Percentiles rank a stretch among this genome's conserved stretches.
These are phyloP conservation scores for Aspergillus homomorphus DNA, from an alignment of 495 filamentous ascomycete species.

Conservation along the genomic window DNA sequence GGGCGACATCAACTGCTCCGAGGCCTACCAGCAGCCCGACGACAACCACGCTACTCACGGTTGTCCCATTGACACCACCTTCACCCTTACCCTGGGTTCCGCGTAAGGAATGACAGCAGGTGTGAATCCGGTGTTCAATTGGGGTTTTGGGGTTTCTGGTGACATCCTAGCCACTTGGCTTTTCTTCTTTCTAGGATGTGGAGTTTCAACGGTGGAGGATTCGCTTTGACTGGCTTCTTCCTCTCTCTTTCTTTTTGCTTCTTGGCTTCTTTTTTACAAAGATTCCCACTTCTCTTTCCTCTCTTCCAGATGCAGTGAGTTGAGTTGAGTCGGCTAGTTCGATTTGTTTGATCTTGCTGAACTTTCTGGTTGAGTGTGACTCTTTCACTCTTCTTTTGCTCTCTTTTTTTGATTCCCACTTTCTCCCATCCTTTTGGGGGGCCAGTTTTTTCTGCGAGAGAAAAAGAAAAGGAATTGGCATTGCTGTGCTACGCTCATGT, in stretches of 20 bases:
- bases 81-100: constrained; percentile 34
- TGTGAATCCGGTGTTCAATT: too few relatives aligned
- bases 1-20: constrained; percentile 36
- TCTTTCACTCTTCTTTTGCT: neutral
- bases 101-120: neutral
- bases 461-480: neutral
- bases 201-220: too few relatives aligned
- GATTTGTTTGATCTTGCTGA: neutral
- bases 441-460: neutral
- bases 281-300: neutral
- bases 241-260: neutral
- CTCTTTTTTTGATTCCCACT: neutral
- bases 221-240: too few relatives aligned
- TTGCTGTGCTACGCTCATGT: constrained; percentile 1
- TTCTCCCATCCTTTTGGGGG: neutral
- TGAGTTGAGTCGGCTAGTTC: neutral
- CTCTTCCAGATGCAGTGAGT: neutral
- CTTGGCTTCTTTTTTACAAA: constrained; percentile 2
- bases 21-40: constrained; percentile 41
- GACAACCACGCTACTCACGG: constrained; percentile 47
- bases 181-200: neutral
- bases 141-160: too few relatives aligned
- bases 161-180: neutral
- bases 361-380: neutral
- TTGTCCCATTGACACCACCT: constrained; percentile 42